Evolutionary conservation across 441 rosid species (phyloP), one percentile per base, ranked within the genome.

Genomic region (Bruguiera hainesii): DNA sequence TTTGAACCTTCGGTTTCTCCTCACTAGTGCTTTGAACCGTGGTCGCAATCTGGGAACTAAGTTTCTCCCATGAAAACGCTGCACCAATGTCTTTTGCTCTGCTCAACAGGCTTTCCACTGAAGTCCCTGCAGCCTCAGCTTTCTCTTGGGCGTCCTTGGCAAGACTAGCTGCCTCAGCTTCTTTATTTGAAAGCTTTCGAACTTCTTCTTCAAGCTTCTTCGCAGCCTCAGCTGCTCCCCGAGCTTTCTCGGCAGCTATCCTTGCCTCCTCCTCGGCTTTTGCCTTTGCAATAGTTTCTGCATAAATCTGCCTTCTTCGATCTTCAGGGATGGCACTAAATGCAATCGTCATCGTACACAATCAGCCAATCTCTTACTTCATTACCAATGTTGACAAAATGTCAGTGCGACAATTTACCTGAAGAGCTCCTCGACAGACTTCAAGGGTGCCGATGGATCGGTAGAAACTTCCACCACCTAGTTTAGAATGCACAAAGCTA

Each of bases 401-500:
- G 10, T 56, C 15, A 50, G 26, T 9, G 23, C 2, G 5, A 21
- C 28, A n/a, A 63, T 11, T 69, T 78, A 94, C 97, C 98, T 85
- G 83, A 94, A 94, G 70, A 91, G 90, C 84, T 94, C 97, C 55
- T 79, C 73, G 39, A 81, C 73, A 18, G 91, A 71, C 82, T 71
- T 87, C 6, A 60, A 78, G 18, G 89, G 84, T 31, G 97, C 95
- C 3, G 90, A 83, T 70, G 98, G 96, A 56, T 87, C 73, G 0
- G 96, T 83, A 61, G 62, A 89, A 70, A 93, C 85, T 76, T 89
- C 78, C 70, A 93, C 98, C 64, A 91, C 96, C 99, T 94, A 72
- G n/a, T 57, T 65, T 65, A 61, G 33, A 21, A 9, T 53, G 57
- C 57, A 53, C 57, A 20, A 25, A 13, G 23, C 29, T 53, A 7